Conservation (phyloP, 2,329 filamentous ascomycete genomes). For the Fusarium keratoplasticum region DNA sequence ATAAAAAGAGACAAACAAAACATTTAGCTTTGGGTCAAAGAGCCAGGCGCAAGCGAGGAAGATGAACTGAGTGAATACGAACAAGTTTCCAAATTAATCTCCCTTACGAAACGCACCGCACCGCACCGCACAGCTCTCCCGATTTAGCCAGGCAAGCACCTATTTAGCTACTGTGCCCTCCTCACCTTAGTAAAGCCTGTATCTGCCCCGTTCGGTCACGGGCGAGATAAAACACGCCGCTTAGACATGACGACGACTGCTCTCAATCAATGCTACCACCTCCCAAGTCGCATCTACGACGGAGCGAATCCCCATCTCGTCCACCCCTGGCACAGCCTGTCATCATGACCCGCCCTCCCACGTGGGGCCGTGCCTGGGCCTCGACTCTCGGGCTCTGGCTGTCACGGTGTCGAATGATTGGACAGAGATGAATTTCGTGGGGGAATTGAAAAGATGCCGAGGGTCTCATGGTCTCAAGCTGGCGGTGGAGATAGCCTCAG, state of each 20-base stretch:
- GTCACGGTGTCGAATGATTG: conserved; percentile 42
- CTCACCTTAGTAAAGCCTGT: neutral
- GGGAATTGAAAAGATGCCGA: neutral
- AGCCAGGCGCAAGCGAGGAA: neutral
- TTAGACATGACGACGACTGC: neutral
- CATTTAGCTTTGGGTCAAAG: neutral
- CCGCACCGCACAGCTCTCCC: neutral
- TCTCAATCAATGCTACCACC: neutral
- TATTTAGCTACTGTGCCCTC: neutral
- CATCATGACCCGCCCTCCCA: conserved; percentile 16
- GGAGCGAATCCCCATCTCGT: neutral
- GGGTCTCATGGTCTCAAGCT: neutral
- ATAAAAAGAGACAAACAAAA: neutral
- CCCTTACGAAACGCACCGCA: neutral
- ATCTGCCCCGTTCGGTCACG: neutral
- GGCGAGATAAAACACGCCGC: neutral
- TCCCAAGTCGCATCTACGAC: neutral
- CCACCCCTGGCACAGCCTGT: conserved; percentile 9
- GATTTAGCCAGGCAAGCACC: neutral
- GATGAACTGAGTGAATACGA: neutral
- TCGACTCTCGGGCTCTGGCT: neutral
- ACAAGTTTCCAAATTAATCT: conserved; percentile 2
- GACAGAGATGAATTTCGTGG: conserved; percentile 3
- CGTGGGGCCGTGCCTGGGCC: conserved; percentile 29
- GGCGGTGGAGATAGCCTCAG: neutral